phyloP scores from a whole-genome alignment of 2,329 filamentous ascomycete genomes.

The Escovopsis sp. region DNA sequence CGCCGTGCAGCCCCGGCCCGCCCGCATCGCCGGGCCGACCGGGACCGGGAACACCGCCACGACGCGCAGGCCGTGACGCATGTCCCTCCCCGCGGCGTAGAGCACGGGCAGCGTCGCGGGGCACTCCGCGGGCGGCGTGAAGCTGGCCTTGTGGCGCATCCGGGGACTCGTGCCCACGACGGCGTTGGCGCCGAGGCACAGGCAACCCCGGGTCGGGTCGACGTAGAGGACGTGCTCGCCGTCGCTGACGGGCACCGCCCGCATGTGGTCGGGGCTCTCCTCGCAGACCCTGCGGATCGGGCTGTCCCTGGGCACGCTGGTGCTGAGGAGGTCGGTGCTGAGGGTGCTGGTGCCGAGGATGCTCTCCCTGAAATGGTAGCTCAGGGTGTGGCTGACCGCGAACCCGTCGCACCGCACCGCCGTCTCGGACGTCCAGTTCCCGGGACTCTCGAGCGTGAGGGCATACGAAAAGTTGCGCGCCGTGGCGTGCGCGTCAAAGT shows the following conservation, averaged over 20 bases:
- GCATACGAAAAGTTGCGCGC: neutral
- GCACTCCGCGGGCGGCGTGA: conserved; percentile 23
- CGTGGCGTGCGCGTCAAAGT: conserved; percentile 11
- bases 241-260: conserved; percentile 49
- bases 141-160: conserved; percentile 43
- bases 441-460: too few relatives aligned
- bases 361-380: conserved; percentile 3
- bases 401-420: neutral
- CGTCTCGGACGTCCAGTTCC: too few relatives aligned
- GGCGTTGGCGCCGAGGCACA: conserved; percentile 48
- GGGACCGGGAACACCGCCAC: conserved; percentile 35
- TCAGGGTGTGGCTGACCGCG: neutral
- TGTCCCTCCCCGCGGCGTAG: conserved; percentile 42
- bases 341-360: conserved; percentile 6
- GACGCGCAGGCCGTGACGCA: conserved; percentile 41
- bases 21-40: neutral
- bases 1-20: neutral
- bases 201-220: conserved; percentile 38
- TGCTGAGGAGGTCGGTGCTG: conserved; percentile 7
- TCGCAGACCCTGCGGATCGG: conserved; percentile 19
- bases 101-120: too few relatives aligned
- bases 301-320: conserved; percentile 6
- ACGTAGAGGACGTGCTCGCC: conserved; percentile 51
- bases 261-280: conserved; percentile 42
- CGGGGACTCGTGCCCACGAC: conserved; percentile 34